Percentiles rank a stretch among this genome's conserved stretches.
phyloP scores from a whole-genome alignment of 2,329 filamentous ascomycete species.

The Diaporthe caulivora region DNA sequence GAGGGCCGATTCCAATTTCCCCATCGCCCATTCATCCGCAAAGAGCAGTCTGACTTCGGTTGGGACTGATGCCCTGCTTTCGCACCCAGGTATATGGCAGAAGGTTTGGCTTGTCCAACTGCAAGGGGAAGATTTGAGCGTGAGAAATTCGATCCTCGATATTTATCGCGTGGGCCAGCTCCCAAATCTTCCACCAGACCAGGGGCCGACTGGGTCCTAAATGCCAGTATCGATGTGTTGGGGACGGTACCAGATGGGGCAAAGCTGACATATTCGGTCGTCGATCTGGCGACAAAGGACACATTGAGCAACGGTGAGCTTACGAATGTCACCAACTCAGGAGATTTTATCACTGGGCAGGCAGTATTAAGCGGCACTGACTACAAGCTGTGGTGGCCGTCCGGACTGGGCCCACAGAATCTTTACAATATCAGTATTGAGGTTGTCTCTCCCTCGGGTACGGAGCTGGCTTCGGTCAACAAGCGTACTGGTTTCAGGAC shows the following conservation, averaged over 20 bases:
- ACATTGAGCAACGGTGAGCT: slow-evolving; percentile 54
- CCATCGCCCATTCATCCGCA: slow-evolving; percentile 68
- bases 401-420: slow-evolving; percentile 66
- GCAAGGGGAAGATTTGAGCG: slow-evolving; percentile 49
- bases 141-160: slow-evolving; percentile 62
- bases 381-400: slow-evolving; percentile 73
- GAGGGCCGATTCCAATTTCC: slow-evolving; percentile 63
- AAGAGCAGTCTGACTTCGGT: slow-evolving; percentile 73
- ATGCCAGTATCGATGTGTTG: slow-evolving; percentile 70
- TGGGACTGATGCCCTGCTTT: slow-evolving; percentile 75
- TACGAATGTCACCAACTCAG: slow-evolving; percentile 53
- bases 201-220: slow-evolving; percentile 70
- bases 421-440: slow-evolving; percentile 68
- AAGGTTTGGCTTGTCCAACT: slow-evolving; percentile 69
- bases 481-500: slow-evolving; percentile 73
- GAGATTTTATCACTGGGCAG: slow-evolving; percentile 61
- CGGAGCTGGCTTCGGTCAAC: slow-evolving; percentile 56
- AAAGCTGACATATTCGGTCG: slow-evolving; percentile 60
- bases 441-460: slow-evolving; percentile 52
- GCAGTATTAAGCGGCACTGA: slow-evolving; percentile 55
- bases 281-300: slow-evolving; percentile 53
- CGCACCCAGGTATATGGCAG: slow-evolving; percentile 73
- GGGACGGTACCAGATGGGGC: slow-evolving; percentile 59
- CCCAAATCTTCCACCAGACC: slow-evolving; percentile 69
- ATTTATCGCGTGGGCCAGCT: slow-evolving; percentile 70